Evolutionary conservation across 192 early-diverging fungal species (phyloP).

Genomic region (Lunasporangiospora selenospora): DNA sequence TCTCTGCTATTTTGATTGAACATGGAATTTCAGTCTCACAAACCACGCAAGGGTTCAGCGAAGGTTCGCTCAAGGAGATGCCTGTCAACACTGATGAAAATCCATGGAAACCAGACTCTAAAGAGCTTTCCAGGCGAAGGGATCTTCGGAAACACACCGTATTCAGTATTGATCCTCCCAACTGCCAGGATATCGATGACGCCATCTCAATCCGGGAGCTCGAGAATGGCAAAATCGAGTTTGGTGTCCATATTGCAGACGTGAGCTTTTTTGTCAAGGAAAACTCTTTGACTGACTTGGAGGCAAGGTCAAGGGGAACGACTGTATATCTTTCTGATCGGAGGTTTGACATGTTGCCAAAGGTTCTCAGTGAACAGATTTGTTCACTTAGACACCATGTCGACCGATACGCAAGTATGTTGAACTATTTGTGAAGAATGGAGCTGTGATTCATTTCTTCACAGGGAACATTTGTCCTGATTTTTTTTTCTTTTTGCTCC

Average conservation of each 20-base stretch:
- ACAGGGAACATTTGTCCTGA: background rate
- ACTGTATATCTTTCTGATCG: slow-evolving; percentile 83
- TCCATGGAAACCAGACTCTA: slow-evolving; percentile 61
- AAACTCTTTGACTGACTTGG: slow-evolving; percentile 67
- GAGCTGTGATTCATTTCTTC: background rate
- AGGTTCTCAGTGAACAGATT: slow-evolving; percentile 71
- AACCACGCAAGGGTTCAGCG: slow-evolving; percentile 70
- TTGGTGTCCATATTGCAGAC: slow-evolving; percentile 84
- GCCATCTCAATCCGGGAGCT: slow-evolving; percentile 70
- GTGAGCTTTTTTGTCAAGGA: slow-evolving; percentile 72
- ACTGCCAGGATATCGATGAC: slow-evolving; percentile 85
- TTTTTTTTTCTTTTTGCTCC: background rate
- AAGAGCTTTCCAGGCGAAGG: slow-evolving; percentile 30
- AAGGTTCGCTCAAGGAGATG: slow-evolving; percentile 70
- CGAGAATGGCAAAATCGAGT: slow-evolving; percentile 57
- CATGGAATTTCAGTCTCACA: slow-evolving; percentile 80
- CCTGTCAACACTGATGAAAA: slow-evolving; percentile 56
- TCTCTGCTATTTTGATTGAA: slow-evolving; percentile 79
- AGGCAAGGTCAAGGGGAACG: slow-evolving; percentile 75
- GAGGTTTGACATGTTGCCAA: slow-evolving; percentile 83
- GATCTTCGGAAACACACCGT: slow-evolving; percentile 49
- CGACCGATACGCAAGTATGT: slow-evolving; percentile 69
- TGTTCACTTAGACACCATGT: slow-evolving; percentile 73
- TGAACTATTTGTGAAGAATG: background rate
- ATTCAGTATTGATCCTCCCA: slow-evolving; percentile 78